Evolutionary conservation across 2,329 filamentous ascomycete genomes (phyloP), one percentile per base, ranked within the genome.

Genomic region (Penicillium sp.): DNA sequence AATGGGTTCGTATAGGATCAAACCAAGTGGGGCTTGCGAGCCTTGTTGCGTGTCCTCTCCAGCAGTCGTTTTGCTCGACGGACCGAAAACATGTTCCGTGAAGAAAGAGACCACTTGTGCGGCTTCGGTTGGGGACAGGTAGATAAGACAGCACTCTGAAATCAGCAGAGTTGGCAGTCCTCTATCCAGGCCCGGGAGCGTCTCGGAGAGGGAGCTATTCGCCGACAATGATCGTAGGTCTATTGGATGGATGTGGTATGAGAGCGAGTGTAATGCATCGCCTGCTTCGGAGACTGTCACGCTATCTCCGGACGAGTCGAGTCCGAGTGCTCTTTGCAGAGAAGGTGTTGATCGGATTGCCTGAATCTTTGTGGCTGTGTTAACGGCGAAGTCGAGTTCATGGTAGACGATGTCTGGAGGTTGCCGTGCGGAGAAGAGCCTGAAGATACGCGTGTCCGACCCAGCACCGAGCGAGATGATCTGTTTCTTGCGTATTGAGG

Each of bases 81-180:
- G 62, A 60, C 28, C 63, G 33, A 77, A 74, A 9, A 78, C 60
- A 33, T 83, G 80, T 18, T 69, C 74, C 2, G 80, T 77, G 63
- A 92, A 90, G 69, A 83, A 86, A 14, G 76, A 69, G 20, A 95
- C 71, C 4, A 92, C 84, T 1, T 75, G 72, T 33, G 79, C 77
- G 0, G 91, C 87, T 46, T 85, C 80, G 0, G 79, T 64, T 0
- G 85, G 80, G 8, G 86, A 79, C 1, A 99, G 81, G 66, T 99
- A 99, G 69, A 94, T 90, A 28, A 99, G 81, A 68, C 94, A 99
- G 78, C 94, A 97, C 72, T 99, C 94, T 0, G 92, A 97, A 6
- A 99, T 79, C 22, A 99, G 73, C 8, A 99, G 75, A 0, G 94
- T 99, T 0, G 94, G 90, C 0, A 89, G 63, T 22, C 67, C 82